Evolutionary conservation across 2,329 filamentous ascomycete genomes (phyloP).

Genomic region (Amauroascus verrucosus): DNA sequence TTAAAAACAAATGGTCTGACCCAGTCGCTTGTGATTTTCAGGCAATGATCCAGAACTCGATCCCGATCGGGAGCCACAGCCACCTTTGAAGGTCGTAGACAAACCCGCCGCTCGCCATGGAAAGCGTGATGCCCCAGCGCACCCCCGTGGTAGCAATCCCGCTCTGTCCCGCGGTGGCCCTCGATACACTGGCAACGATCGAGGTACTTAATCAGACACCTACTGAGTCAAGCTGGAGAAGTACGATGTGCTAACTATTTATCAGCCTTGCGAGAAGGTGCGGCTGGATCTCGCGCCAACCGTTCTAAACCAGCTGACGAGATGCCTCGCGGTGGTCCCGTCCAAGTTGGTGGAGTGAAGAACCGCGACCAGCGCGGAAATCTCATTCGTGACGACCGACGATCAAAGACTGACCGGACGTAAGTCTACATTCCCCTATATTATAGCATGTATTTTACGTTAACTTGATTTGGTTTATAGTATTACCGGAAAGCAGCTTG

Average conservation of each 20-base stretch:
- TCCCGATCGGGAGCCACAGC: constrained; percentile 62
- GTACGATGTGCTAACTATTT: constrained; percentile 12
- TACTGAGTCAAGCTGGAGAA: background rate
- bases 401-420: constrained; percentile 51
- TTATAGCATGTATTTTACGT: constrained; percentile 20
- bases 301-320: constrained; percentile 69
- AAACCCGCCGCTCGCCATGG: constrained; percentile 65
- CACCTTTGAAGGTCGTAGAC: constrained; percentile 80
- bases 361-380: constrained; percentile 49
- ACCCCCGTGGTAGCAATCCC: constrained; percentile 15
- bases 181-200: constrained; percentile 64
- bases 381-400: constrained; percentile 50
- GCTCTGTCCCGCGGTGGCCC: constrained; percentile 40
- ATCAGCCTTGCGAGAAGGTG: constrained; percentile 79
- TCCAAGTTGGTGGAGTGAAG: constrained; percentile 38
- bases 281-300: constrained; percentile 71
- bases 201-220: constrained; percentile 49
- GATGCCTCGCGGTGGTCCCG: constrained; percentile 21
- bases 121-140: constrained; percentile 65
- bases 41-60: constrained; percentile 61
- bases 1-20: constrained; percentile 1
- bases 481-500: constrained; percentile 44
- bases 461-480: constrained; percentile 21
- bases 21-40: constrained; percentile 25
- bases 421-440: constrained; percentile 32